Evolutionary conservation across 805 yeast genomes (phyloP).

Genomic region (Metschnikowia hibisci): DNA sequence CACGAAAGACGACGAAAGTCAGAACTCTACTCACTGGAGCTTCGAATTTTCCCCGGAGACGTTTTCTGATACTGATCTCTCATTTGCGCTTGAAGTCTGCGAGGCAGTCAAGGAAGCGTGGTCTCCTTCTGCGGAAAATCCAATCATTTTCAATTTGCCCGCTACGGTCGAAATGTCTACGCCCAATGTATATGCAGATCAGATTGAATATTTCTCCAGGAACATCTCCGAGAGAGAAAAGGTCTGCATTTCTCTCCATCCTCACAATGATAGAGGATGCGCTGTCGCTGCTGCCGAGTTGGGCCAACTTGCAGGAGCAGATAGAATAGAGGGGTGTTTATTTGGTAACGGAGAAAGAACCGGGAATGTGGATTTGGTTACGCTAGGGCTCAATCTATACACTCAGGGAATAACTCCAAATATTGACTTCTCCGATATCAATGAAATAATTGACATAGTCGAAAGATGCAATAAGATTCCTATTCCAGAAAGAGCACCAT

Average conservation of each 20-base stretch:
- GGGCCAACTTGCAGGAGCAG: constrained; percentile 82
- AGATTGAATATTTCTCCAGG: constrained; percentile 68
- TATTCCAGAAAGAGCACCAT: constrained; percentile 74
- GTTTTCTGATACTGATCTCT: constrained; percentile 65
- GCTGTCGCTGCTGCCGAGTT: constrained; percentile 87
- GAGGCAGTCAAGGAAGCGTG: constrained; percentile 74
- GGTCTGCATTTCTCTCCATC: constrained; percentile 72
- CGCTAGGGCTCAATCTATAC: constrained; percentile 70
- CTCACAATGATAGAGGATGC: constrained; percentile 84
- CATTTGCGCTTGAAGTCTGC: constrained; percentile 61
- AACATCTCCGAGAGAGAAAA: constrained; percentile 62
- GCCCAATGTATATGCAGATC: constrained; percentile 82
- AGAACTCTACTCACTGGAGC: constrained; percentile 58
- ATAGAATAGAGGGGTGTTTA: constrained; percentile 80
- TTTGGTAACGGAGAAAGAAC: constrained; percentile 88
- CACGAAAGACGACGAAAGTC: constrained; percentile 63
- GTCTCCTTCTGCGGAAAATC: constrained; percentile 61
- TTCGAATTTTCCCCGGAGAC: constrained; percentile 82
- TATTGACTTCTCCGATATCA: constrained; percentile 66
- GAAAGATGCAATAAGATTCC: constrained; percentile 81
- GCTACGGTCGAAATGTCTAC: constrained; percentile 82
- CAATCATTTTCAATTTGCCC: constrained; percentile 76
- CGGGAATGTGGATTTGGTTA: constrained; percentile 79
- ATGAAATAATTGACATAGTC: constrained; percentile 63
- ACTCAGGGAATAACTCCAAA: constrained; percentile 75